Percentiles rank a stretch among this genome's conserved stretches.
These are phyloP conservation scores for Nematodospora anomalae DNA, from an alignment of 1,139 yeast species.

Conservation along the genomic window DNA sequence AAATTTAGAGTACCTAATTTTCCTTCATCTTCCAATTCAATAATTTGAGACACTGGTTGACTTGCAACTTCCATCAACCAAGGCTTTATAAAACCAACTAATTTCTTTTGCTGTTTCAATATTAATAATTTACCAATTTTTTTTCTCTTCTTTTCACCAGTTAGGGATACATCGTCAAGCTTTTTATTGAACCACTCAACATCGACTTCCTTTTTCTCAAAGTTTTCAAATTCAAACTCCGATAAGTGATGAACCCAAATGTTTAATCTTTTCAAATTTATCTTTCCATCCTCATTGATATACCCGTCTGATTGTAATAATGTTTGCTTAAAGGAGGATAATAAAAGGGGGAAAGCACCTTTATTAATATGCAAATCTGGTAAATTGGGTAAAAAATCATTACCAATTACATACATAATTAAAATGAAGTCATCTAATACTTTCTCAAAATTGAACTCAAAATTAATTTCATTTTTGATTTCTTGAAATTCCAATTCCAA, in stretches of 20 bases:
- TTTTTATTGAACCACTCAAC: constrained; percentile 89
- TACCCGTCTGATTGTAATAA: constrained; percentile 79
- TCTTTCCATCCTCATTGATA: constrained; percentile 77
- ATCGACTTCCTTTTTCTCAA: constrained; percentile 79
- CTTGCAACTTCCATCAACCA: constrained; percentile 56
- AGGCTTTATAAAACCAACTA: constrained; percentile 61
- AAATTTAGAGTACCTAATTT: constrained; percentile 50
- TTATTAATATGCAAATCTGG: constrained; percentile 92
- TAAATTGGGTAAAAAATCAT: constrained; percentile 96
- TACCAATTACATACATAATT: constrained; percentile 92
- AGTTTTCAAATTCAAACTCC: constrained; percentile 75
- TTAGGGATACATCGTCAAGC: constrained; percentile 72
- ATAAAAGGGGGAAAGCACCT: constrained; percentile 90
- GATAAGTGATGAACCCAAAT: constrained; percentile 72
- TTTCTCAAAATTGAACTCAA: constrained; percentile 84
- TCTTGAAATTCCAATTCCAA: constrained; percentile 81
- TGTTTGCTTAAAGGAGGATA: constrained; percentile 84
- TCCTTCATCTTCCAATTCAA: constrained; percentile 40
- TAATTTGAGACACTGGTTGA: constrained; percentile 29
- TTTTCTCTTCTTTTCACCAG: constrained; percentile 68
- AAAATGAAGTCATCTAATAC: constrained; percentile 90
- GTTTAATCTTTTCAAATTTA: constrained; percentile 69
- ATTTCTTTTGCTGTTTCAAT: constrained; percentile 69
- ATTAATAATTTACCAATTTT: constrained; percentile 66
- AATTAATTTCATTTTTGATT: constrained; percentile 58